Percentiles rank a stretch among this genome's conserved stretches.
phyloP scores from a whole-genome alignment of 2,329 filamentous ascomycete genomes.

The Aspergillus spinulosporus region DNA sequence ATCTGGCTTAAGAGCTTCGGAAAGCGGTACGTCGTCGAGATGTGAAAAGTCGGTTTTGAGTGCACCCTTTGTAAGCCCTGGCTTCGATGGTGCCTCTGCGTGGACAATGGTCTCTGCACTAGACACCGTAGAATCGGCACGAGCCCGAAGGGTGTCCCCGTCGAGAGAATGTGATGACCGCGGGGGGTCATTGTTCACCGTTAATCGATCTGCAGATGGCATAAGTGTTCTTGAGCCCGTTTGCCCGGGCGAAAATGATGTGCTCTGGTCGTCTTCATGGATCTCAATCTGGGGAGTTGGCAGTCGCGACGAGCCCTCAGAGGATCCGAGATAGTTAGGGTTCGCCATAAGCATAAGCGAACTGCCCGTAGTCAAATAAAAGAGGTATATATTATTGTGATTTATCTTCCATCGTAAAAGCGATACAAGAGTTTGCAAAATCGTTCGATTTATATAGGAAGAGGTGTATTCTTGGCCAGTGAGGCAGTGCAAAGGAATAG shows the following conservation, averaged over 20 bases:
- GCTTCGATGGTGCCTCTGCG: constrained; percentile 30
- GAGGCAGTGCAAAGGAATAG: constrained; percentile 1
- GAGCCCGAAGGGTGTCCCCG: constrained; percentile 46
- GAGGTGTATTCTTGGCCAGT: background rate
- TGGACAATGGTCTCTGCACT: constrained; percentile 35
- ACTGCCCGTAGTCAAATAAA: background rate
- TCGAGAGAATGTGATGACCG: constrained; percentile 40
- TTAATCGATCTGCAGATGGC: constrained; percentile 25
- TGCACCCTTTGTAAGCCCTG: constrained; percentile 1
- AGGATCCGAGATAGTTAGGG: constrained; percentile 4
- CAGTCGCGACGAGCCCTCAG: constrained; percentile 3
- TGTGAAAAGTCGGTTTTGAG: background rate
- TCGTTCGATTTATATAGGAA: background rate
- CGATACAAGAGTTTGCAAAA: background rate
- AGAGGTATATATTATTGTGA: background rate
- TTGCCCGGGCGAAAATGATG: constrained; percentile 9
- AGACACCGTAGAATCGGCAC: constrained; percentile 44
- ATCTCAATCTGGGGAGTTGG: background rate
- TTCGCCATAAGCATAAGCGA: background rate
- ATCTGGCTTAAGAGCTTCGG: constrained; percentile 71
- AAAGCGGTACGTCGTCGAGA: constrained; percentile 38
- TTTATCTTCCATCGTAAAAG: background rate
- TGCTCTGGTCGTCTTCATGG: constrained; percentile 7
- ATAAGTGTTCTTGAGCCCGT: background rate
- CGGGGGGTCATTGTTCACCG: constrained; percentile 30